phyloP scores from a whole-genome alignment of 148 eudicot species.

The Oxyria digyna region DNA sequence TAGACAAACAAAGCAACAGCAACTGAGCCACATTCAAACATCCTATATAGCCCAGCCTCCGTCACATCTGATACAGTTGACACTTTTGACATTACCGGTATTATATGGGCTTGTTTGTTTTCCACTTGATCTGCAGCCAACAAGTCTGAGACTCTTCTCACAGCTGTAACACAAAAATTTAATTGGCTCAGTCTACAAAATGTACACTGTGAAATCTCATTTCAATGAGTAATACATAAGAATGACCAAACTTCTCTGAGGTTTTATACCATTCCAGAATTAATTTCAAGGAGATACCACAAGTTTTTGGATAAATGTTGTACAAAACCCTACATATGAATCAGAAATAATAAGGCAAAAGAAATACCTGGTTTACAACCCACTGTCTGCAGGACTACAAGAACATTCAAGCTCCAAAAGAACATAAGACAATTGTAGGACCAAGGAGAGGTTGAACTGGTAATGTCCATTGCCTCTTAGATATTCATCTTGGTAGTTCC shows the following conservation, averaged over 20 bases:
- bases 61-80: neutral
- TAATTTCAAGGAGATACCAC: neutral
- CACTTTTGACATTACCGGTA: neutral
- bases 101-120: neutral
- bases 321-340: neutral
- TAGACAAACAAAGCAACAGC: slow-evolving; percentile 1
- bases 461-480: slow-evolving; percentile 36
- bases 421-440: slow-evolving; percentile 52
- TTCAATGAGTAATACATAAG: neutral
- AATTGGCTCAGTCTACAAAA: neutral
- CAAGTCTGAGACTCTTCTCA: neutral
- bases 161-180: neutral
- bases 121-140: slow-evolving; percentile 1
- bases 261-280: neutral
- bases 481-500: slow-evolving; percentile 29
- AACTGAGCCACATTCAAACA: slow-evolving; percentile 2
- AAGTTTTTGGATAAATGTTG: neutral
- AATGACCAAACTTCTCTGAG: neutral
- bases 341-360: neutral
- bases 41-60: slow-evolving; percentile 1
- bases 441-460: slow-evolving; percentile 44
- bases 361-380: slow-evolving; percentile 23
- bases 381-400: slow-evolving; percentile 69
- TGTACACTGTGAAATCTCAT: neutral
- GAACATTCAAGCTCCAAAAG: slow-evolving; percentile 60